A percentile compares a stretch with the other conserved stretches of the same genome.
Conservation (phyloP, 1,284 basidiomycete genomes). For the Quambalaria eucalypti region DNA sequence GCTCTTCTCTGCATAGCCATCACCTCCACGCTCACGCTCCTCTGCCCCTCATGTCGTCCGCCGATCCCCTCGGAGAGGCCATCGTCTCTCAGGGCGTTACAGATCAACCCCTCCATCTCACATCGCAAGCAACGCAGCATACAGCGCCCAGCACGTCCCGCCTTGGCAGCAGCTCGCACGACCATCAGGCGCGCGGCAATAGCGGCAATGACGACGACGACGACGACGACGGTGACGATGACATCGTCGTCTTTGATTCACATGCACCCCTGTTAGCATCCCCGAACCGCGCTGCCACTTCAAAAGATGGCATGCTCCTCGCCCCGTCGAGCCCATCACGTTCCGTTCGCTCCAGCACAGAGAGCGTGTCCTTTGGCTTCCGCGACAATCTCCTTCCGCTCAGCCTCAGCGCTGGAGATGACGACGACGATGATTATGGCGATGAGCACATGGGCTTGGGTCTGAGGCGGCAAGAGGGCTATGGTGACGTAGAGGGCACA, state of each 20-base stretch:
- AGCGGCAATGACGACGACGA: not conserved
- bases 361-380: constrained; percentile 31
- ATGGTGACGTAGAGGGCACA: constrained; percentile 4
- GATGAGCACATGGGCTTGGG: not conserved
- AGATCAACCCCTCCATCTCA: not conserved
- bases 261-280: too few relatives aligned
- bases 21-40: not conserved
- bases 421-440: constrained; percentile 8
- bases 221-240: not conserved
- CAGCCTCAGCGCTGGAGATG: constrained; percentile 22
- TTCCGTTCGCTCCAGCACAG: constrained; percentile 13
- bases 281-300: not conserved
- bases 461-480: not conserved
- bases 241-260: not conserved
- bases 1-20: not conserved
- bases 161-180: not conserved
- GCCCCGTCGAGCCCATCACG: not conserved
- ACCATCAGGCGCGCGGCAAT: not conserved
- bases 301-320: too few relatives aligned
- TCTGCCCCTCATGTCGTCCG: not conserved
- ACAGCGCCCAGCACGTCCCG: not conserved
- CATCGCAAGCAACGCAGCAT: not conserved
- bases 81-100: not conserved
- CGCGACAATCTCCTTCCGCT: constrained; percentile 29
- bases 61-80: not conserved